Evolutionary conservation across 2,329 filamentous ascomycete genomes (phyloP).

Genomic region (Fusarium begoniae): DNA sequence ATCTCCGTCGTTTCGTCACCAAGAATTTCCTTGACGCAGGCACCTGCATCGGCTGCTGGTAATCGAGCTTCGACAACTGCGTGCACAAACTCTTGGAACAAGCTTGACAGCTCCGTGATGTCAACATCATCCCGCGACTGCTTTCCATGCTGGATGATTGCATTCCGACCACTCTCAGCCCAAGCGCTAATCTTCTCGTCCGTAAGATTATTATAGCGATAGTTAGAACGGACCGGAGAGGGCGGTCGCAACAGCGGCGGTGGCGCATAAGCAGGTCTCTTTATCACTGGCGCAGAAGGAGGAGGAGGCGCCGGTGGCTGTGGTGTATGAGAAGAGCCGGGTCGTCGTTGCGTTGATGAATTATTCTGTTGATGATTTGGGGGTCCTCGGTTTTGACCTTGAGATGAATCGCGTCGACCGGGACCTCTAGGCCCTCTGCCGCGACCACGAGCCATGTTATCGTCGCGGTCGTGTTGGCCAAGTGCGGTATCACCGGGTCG

Average conservation of each 20-base stretch:
- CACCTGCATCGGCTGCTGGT: constrained; percentile 73
- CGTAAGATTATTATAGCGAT: constrained; percentile 80
- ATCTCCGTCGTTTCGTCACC: constrained; percentile 62
- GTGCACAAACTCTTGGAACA: constrained; percentile 88
- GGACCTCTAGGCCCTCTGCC: constrained; percentile 58
- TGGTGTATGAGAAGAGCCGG: constrained; percentile 34
- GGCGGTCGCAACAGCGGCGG: constrained; percentile 41
- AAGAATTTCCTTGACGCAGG: constrained; percentile 77
- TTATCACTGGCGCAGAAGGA: constrained; percentile 34
- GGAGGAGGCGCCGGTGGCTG: constrained; percentile 18
- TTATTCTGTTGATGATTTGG: constrained; percentile 40
- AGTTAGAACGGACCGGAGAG: constrained; percentile 57
- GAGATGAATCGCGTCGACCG: constrained; percentile 63
- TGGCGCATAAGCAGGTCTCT: constrained; percentile 29
- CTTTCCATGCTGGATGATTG: constrained; percentile 71
- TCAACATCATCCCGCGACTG: constrained; percentile 75
- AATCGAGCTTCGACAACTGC: constrained; percentile 77
- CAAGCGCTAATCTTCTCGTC: constrained; percentile 74
- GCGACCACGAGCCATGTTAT: constrained; percentile 57
- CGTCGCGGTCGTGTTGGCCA: constrained; percentile 67
- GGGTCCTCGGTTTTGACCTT: constrained; percentile 45
- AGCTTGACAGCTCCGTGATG: constrained; percentile 70
- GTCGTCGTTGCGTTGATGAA: constrained; percentile 37
- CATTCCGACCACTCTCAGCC: constrained; percentile 71
- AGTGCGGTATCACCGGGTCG: constrained; percentile 65